Percentiles rank a stretch among this genome's conserved stretches.
Conservation (phyloP, 2,329 filamentous ascomycete genomes). For the Xylariaceae sp. region DNA sequence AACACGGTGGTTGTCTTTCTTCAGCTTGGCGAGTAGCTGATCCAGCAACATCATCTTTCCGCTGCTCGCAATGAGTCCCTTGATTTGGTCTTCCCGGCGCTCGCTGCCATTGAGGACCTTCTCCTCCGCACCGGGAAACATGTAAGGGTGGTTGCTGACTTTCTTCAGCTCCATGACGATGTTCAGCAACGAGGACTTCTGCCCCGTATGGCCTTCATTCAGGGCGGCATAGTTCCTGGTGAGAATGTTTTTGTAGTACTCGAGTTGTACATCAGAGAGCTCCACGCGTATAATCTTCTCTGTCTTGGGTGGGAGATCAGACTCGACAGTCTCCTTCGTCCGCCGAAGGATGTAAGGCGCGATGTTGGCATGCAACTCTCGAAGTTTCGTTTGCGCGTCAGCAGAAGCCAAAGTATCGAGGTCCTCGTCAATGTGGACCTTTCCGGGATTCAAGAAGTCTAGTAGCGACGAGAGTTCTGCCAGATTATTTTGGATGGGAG, state of each 20-base stretch:
- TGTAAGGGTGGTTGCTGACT: constrained; percentile 96
- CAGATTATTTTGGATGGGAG: constrained; percentile 94
- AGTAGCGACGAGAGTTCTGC: constrained; percentile 87
- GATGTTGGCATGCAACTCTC: constrained; percentile 76
- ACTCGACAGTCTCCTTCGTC: constrained; percentile 96
- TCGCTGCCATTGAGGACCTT: constrained; percentile 74
- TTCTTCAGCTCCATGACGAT: constrained; percentile 99
- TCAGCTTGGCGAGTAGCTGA: constrained; percentile 87
- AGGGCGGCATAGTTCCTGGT: constrained; percentile 93
- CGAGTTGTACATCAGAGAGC: constrained; percentile 88
- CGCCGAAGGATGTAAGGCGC: constrained; percentile 91
- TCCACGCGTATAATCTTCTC: constrained; percentile 99
- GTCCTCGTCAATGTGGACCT: constrained; percentile 84
- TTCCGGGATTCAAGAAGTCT: constrained; percentile 95
- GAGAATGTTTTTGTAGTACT: constrained; percentile 98
- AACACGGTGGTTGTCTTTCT: constrained; percentile 87
- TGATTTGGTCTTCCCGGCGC: constrained; percentile 82
- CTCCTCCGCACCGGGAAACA: constrained; percentile 92
- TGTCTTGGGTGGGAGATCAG: constrained; percentile 90
- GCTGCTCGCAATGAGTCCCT: constrained; percentile 89
- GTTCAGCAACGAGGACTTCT: constrained; percentile 92
- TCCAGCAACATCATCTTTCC: constrained; percentile 99
- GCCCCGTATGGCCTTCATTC: constrained; percentile 80
- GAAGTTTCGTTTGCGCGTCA: constrained; percentile 79
- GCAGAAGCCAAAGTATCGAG: constrained; percentile 71